phyloP scores from a whole-genome alignment of 2,329 filamentous ascomycete genomes.

The Alternaria longipes region DNA sequence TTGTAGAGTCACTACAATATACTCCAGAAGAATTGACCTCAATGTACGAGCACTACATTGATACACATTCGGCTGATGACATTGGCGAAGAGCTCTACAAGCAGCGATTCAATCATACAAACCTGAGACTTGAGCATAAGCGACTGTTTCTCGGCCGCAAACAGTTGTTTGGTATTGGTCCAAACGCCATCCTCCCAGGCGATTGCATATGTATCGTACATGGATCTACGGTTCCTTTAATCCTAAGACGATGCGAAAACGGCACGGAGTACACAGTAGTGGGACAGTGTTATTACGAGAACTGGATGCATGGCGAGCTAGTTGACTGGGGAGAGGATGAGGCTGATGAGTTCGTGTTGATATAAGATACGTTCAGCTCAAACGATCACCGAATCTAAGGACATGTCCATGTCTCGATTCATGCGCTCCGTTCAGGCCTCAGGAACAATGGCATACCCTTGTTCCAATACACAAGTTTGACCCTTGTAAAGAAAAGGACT shows the following conservation, averaged over 20 bases:
- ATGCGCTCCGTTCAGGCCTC: not conserved
- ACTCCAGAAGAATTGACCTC: not conserved
- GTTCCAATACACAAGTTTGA: not conserved
- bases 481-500: not conserved
- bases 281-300: constrained; percentile 9
- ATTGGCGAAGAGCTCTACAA: not conserved
- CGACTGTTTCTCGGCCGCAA: not conserved
- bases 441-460: not conserved
- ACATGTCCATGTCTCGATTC: not conserved
- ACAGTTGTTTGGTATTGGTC: not conserved
- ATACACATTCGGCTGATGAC: not conserved
- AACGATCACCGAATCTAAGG: not conserved
- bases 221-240: constrained; percentile 2
- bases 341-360: constrained; percentile 11
- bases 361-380: not conserved
- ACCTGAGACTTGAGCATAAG: not conserved
- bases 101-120: not conserved
- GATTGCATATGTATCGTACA: constrained; percentile 13
- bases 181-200: not conserved
- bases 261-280: not conserved
- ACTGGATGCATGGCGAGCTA: constrained; percentile 12
- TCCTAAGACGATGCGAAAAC: constrained; percentile 2
- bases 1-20: not conserved
- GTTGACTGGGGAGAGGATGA: constrained; percentile 15
- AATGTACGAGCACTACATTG: constrained; percentile 5